Evolutionary conservation across 2,329 filamentous ascomycete species (phyloP), one percentile per base, ranked within the genome.

Genomic region (Sarocladium oryzae): DNA sequence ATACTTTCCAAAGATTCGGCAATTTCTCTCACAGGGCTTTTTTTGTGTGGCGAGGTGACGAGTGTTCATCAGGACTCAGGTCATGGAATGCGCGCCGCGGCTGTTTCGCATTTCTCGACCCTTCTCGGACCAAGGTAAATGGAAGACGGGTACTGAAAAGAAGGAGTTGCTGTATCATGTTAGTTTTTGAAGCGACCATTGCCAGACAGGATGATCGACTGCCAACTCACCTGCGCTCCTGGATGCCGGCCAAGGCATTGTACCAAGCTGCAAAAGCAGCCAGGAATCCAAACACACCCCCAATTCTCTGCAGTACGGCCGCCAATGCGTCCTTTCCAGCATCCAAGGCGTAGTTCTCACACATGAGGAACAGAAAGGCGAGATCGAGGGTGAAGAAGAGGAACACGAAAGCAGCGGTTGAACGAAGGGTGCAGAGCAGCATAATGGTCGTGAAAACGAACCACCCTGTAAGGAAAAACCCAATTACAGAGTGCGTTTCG

Each of bases 61-160:
- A n/a, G n/a, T n/a, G n/a, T n/a, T n/a, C n/a, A n/a, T n/a, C n/a
- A n/a, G n/a, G n/a, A n/a, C n/a, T n/a, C n/a, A n/a, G n/a, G n/a
- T n/a, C n/a, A n/a, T n/a, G n/a, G n/a, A n/a, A n/a, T n/a, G n/a
- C n/a, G 21, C 3, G 11, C 5, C 40, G 4, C 85, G 75, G 56
- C 62, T 60, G 54, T 63, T 65, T 55, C 84, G 79, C 54, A 66
- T 67, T 67, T 82, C 77, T 56, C 79, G 80, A 50, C 82, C 87
- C 71, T 86, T 86, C 61, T 87, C 85, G 33, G 88, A 92, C 92
- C 92, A 96, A 51, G 91, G 92, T 78, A 96, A 95, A 77, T 96
- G 90, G 61, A 87, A 85, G 56, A 96, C 90, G 49, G 91, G 92
- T 55, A 95, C 82, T 68, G 93, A 78, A 77, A 96, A 93, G 83